Conservation (phyloP, 257 asterid genomes). For the Solanum pimpinellifolium region DNA sequence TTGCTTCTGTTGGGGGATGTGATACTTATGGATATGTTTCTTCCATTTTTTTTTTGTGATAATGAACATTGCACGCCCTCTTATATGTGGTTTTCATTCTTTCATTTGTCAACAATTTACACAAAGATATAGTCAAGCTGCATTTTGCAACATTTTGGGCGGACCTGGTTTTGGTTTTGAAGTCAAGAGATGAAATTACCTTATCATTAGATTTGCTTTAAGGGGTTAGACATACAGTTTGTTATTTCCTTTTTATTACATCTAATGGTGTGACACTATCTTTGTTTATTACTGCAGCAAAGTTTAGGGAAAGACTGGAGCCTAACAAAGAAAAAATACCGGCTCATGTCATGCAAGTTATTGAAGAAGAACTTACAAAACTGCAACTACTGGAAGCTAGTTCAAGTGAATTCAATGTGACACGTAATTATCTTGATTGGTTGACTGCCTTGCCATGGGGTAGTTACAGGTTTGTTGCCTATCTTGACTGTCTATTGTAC, state of each 20-base stretch:
- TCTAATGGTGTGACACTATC: background rate
- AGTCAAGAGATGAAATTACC: background rate
- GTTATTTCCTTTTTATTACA: background rate
- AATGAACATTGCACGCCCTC: background rate
- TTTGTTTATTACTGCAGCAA: constrained; percentile 36
- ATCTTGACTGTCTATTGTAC: background rate
- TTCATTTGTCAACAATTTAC: background rate
- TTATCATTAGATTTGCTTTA: background rate
- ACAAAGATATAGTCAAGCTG: background rate
- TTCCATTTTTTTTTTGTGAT: background rate
- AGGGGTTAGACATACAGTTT: background rate
- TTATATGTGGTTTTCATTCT: background rate
- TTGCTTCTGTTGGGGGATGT: background rate
- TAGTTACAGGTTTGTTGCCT: constrained; percentile 63
- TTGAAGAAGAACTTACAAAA: constrained; percentile 92
- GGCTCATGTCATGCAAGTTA: constrained; percentile 88
- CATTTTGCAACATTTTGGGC: background rate
- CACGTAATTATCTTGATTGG: constrained; percentile 99
- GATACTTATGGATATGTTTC: background rate
- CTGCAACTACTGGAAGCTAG: constrained; percentile 93
- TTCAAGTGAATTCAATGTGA: constrained; percentile 96
- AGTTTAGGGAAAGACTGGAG: constrained; percentile 88
- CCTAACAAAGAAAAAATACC: constrained; percentile 91
- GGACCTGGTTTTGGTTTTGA: background rate
- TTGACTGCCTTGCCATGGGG: constrained; percentile 99